Conservation (phyloP, 306 rosid genomes). For the Acacia melanoxylon region DNA sequence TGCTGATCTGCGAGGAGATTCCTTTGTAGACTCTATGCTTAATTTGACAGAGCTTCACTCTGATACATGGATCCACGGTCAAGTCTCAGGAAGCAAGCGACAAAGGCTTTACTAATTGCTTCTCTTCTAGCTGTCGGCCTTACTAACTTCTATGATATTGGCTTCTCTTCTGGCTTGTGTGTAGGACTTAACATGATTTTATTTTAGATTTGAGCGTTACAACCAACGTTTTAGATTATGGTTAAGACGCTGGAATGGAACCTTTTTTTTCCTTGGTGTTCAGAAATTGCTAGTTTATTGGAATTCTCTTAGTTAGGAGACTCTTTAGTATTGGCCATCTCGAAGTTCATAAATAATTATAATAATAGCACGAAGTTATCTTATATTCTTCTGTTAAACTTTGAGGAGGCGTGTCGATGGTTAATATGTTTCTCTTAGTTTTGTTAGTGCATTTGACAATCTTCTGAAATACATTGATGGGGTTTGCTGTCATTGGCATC, state of each 20-base stretch:
- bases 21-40: background rate
- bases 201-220: background rate
- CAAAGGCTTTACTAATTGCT: conserved; percentile 38
- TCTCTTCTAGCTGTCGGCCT: background rate
- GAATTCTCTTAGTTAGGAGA: background rate
- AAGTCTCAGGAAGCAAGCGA: conserved; percentile 38
- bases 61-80: conserved; percentile 20
- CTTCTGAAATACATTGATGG: background rate
- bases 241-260: background rate
- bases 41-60: background rate
- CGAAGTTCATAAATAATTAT: background rate
- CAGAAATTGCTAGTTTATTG: background rate
- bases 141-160: conserved; percentile 10
- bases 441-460: background rate
- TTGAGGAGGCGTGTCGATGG: background rate
- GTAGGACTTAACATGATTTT: conserved; percentile 10
- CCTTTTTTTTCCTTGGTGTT: background rate
- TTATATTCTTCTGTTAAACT: background rate
- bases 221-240: background rate
- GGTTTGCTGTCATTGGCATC: background rate
- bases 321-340: background rate
- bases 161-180: conserved; percentile 33
- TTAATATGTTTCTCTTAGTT: background rate
- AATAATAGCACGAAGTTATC: background rate
- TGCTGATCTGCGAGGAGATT: background rate